These are phyloP conservation scores for Blastocrithidia nonstop DNA, from an alignment of 208 protist species.

Conservation along the genomic window DNA sequence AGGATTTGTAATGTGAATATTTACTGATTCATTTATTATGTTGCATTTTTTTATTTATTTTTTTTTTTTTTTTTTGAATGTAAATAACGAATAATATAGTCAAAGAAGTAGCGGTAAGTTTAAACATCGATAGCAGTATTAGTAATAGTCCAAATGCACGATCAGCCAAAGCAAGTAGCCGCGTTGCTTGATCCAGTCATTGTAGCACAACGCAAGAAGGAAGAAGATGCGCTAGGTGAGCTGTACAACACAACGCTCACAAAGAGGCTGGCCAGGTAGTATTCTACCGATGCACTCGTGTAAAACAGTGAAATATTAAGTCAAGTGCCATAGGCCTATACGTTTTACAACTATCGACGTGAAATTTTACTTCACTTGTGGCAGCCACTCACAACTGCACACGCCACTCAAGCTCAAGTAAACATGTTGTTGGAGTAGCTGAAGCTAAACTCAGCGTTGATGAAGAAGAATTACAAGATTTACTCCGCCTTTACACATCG, in stretches of 20 bases:
- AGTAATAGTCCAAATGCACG: too few relatives aligned
- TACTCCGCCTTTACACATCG: constrained; percentile 81
- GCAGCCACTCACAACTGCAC: neutral
- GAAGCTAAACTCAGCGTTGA: constrained; percentile 34
- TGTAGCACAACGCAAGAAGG: constrained; percentile 11
- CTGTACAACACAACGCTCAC: constrained; percentile 24
- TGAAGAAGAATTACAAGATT: constrained; percentile 63
- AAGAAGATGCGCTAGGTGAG: constrained; percentile 17
- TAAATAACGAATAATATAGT: too few relatives aligned
- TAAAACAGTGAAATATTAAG: constrained; percentile 24
- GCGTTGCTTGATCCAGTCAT: constrained; percentile 6
- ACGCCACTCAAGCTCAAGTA: neutral
- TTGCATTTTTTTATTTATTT: too few relatives aligned
- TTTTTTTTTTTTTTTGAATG: too few relatives aligned
- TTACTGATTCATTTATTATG: too few relatives aligned
- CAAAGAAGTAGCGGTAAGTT: too few relatives aligned
- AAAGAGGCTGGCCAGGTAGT: constrained; percentile 7
- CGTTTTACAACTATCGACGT: constrained; percentile 68
- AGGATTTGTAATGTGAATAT: too few relatives aligned
- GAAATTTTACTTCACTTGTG: constrained; percentile 14
- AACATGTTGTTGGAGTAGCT: constrained; percentile 32
- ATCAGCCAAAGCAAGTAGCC: constrained; percentile 30
- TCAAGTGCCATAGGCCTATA: constrained; percentile 65
- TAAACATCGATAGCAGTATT: too few relatives aligned
- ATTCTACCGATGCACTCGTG: constrained; percentile 13